These are phyloP conservation scores for Vaccinium darrowii DNA, from an alignment of 148 eudicot species.

Conservation along the genomic window DNA sequence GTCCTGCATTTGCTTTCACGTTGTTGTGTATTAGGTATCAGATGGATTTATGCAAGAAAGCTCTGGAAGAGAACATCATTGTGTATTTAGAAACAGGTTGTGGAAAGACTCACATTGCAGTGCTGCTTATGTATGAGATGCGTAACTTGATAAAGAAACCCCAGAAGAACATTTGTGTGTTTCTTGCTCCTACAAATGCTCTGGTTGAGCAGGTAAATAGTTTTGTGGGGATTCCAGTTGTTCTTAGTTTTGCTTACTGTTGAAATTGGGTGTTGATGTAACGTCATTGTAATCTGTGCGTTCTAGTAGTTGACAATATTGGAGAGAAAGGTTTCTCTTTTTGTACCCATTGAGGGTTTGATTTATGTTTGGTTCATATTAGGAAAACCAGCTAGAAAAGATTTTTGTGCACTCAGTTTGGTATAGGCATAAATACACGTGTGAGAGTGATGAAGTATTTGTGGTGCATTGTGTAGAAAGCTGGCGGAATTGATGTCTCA, in stretches of 20 bases:
- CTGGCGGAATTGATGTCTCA: neutral
- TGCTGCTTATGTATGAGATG: slow-evolving; percentile 70
- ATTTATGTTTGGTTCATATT: neutral
- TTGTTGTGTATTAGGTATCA: slow-evolving; percentile 59
- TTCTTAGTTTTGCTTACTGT: neutral
- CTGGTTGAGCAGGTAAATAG: slow-evolving; percentile 73
- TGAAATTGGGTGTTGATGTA: neutral
- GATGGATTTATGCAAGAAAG: slow-evolving; percentile 64
- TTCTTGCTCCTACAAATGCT: slow-evolving; percentile 89
- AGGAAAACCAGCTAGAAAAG: neutral
- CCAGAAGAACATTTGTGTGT: slow-evolving; percentile 64
- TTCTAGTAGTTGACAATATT: neutral
- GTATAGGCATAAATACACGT: neutral
- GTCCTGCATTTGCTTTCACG: neutral
- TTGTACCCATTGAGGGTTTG: no score
- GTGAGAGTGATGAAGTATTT: neutral
- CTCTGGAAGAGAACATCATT: slow-evolving; percentile 67
- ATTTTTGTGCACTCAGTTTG: neutral
- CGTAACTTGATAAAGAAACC: slow-evolving; percentile 69
- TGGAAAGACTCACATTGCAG: slow-evolving; percentile 91
- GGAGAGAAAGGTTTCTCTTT: neutral
- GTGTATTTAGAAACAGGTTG: slow-evolving; percentile 91
- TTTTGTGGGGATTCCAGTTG: neutral
- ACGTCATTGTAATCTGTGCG: no score
- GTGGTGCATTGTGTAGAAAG: neutral